A percentile compares a stretch with the other conserved stretches of the same genome.
Evolutionary conservation across 768 basidiomycete genomes (phyloP).

Genomic region (Inosperma sp.): DNA sequence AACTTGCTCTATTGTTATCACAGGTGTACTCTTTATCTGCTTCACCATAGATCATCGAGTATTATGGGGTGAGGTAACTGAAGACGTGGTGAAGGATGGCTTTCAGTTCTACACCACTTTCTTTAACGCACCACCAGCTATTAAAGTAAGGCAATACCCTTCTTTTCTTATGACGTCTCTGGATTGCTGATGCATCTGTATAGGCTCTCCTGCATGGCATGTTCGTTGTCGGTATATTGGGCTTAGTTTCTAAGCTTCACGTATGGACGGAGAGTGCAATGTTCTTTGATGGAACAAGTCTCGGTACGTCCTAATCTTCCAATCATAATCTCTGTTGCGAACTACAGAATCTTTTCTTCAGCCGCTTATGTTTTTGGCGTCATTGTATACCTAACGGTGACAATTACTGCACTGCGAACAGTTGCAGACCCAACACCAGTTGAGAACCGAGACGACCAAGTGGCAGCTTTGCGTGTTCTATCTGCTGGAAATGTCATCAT

Average conservation of each 20-base stretch:
- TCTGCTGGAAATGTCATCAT: constrained; percentile 87
- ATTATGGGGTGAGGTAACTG: constrained; percentile 63
- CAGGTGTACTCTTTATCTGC: constrained; percentile 80
- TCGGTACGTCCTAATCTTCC: constrained; percentile 51
- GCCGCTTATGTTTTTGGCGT: constrained; percentile 72
- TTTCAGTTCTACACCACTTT: constrained; percentile 91
- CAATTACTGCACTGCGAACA: constrained; percentile 71
- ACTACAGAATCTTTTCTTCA: no score
- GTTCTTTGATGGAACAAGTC: constrained; percentile 88
- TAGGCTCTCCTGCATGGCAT: constrained; percentile 87
- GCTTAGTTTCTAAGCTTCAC: constrained; percentile 73
- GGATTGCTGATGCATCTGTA: not conserved
- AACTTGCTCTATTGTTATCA: constrained; percentile 3
- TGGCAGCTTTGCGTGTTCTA: constrained; percentile 76
- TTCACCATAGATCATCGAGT: constrained; percentile 85
- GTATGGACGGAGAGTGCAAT: constrained; percentile 90
- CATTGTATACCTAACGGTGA: constrained; percentile 79
- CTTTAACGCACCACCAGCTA: constrained; percentile 87
- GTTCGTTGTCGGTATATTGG: constrained; percentile 70
- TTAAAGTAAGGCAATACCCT: constrained; percentile 62
- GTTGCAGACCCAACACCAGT: constrained; percentile 56
- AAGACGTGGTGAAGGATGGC: constrained; percentile 66
- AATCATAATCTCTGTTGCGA: no score
- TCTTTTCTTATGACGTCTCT: no score
- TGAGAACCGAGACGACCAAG: constrained; percentile 60